Evolutionary conservation across 495 filamentous ascomycete genomes (phyloP).

Genomic region (Aspergillus bertholletiae): DNA sequence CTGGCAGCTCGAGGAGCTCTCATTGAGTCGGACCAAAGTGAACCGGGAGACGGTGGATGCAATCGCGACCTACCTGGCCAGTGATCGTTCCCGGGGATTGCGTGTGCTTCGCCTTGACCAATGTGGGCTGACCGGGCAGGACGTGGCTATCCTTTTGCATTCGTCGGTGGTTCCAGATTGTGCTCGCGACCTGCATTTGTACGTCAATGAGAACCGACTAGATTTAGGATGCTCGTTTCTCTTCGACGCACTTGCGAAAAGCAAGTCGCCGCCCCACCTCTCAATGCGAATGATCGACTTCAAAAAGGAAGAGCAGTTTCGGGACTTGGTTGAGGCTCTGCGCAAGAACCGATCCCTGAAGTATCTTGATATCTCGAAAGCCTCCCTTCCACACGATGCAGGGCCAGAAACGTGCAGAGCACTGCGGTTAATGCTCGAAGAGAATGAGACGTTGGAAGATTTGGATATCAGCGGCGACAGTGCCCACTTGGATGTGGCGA

Average conservation of each 20-base stretch:
- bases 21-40: slow-evolving; percentile 62
- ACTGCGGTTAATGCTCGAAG: slow-evolving; percentile 71
- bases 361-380: slow-evolving; percentile 84
- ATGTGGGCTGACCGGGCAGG: slow-evolving; percentile 72
- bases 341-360: slow-evolving; percentile 68
- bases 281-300: slow-evolving; percentile 87
- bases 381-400: slow-evolving; percentile 76
- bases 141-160: slow-evolving; percentile 74
- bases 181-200: slow-evolving; percentile 67
- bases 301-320: slow-evolving; percentile 70
- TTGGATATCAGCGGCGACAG: slow-evolving; percentile 89
- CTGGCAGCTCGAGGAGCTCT: slow-evolving; percentile 74
- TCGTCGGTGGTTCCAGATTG: slow-evolving; percentile 58
- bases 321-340: slow-evolving; percentile 67
- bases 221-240: slow-evolving; percentile 69
- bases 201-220: slow-evolving; percentile 78
- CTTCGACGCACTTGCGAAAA: slow-evolving; percentile 61
- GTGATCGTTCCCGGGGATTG: slow-evolving; percentile 60
- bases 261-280: slow-evolving; percentile 65
- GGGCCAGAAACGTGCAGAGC: slow-evolving; percentile 68
- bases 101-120: slow-evolving; percentile 71
- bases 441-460: slow-evolving; percentile 71
- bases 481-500: slow-evolving; percentile 79
- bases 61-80: slow-evolving; percentile 60
- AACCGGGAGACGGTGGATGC: slow-evolving; percentile 53